Base-by-base conservation (phyloP, 2,329 filamentous ascomycete species). In the Alternaria ventricosa region DNA sequence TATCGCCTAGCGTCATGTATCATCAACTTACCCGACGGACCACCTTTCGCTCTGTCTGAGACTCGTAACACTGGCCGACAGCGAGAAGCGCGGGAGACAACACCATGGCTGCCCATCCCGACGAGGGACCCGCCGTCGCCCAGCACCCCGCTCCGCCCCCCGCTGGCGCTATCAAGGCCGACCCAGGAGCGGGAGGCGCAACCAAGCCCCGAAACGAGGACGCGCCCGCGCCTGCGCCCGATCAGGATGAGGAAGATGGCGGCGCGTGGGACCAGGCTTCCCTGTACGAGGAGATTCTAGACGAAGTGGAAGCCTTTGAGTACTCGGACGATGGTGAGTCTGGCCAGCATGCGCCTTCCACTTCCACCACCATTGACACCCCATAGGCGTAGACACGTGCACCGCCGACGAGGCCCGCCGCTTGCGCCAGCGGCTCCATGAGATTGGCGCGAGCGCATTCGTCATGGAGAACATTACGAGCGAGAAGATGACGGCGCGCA, bases 381-480 rank as follows among this genome's bases (percentile, higher is more conserved):
- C 46, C 15, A 46, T 33, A 79, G 78, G 70, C 46, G 57, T 64
- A 43, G 70, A 79, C 46, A 66, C 67, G 8, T 80, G 78, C 65
- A 75, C 76, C 41, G 67, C 72, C 59, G 71, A 79, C 66, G 91
- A 97, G 81, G 88, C 91, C 25, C 83, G 86, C 63, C 83, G 84
- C 18, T 91, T 90, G 76, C 89, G 92, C 69, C 87, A 90, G 71
- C 86, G 91, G 67, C 85, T 97, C 63, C 91, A 91, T 75, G 85
- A 88, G 56, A 84, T 94, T 65, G 94, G 94, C n/a, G 91, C 92
- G 22, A 87, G 88, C 64, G 86, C 90, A 64, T 97, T 97, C 78
- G 89, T 92, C 75, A 84, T 88, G 71, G 86, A 89, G 54, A 76
- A 75, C 70, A 78, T 80, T 57, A 80, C 77, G 66, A 85, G 86